Evolutionary conservation across 2,329 filamentous ascomycete genomes (phyloP), one percentile per base, ranked within the genome.

Genomic region (Penicillium griseofulvum): DNA sequence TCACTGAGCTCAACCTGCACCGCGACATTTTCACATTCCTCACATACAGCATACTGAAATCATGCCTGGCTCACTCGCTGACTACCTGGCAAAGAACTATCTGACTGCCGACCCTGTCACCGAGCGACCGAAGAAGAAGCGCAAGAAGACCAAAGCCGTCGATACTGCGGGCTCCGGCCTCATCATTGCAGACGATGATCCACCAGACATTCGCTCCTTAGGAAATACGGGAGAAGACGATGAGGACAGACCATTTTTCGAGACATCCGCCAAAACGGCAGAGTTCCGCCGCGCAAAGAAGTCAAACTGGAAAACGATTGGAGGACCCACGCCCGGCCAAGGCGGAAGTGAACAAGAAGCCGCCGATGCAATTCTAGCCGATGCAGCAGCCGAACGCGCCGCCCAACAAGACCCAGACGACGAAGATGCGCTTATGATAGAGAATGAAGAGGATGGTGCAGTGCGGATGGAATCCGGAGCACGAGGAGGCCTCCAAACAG

Each of bases 41-140:
- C 41, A 33, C 26, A 45, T 39, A 54, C 51, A 36, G 7, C 38
- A 29, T 7, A 31, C 37, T 44, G 17, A 45, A 28, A 55, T 34
- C 37, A 65, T 65, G 63, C 58, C 63, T 5, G 63, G 63, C 29
- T 76, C 82, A 53, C 82, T 97, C 62, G 87, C 91, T 55, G 86
- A 87, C 68, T 99, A 97, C 69, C 84, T 99, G 34, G 92, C 93
- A 36, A 88, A 90, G 60, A 94, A 91, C 73, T 99, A 99, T 72
- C 86, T 99, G 47, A 89, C 82, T 1, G 85, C 87, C 38, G 85
- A 88, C 62, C 73, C 69, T 1, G 56, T 65, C 2, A 63, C 74
- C 6, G 69, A 74, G 77, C 77, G 74, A 68, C 75, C 74, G 68
- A 86, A 76, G 76, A 87, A 75, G 76, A 85, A 74, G 71, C 77